phyloP scores from a whole-genome alignment of 768 basidiomycete species.

The Sutorius australiensis region DNA sequence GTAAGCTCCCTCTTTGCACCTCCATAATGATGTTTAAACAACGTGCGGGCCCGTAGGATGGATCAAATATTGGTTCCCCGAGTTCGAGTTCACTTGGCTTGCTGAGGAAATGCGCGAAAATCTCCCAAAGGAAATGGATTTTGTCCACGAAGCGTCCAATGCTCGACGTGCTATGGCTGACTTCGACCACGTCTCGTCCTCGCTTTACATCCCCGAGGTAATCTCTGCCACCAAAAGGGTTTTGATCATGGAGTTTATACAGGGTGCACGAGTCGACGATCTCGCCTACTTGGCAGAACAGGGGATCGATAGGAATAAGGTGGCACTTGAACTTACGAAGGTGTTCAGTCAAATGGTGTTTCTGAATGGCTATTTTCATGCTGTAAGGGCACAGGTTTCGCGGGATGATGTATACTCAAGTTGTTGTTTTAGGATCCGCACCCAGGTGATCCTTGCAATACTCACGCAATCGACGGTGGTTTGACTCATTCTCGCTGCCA shows the following conservation, averaged over 20 bases:
- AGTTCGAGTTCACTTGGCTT: slow-evolving; percentile 94
- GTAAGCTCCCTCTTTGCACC: slow-evolving; percentile 32
- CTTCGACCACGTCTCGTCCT: slow-evolving; percentile 67
- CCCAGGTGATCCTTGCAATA: slow-evolving; percentile 48
- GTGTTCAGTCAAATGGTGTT: slow-evolving; percentile 98
- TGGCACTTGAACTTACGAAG: slow-evolving; percentile 82
- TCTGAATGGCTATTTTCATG: slow-evolving; percentile 87
- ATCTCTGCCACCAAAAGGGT: slow-evolving; percentile 79
- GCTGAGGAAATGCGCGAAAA: slow-evolving; percentile 93
- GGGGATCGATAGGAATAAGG: slow-evolving; percentile 89
- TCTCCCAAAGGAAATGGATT: slow-evolving; percentile 92
- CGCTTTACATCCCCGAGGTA: slow-evolving; percentile 85
- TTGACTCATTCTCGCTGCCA: slow-evolving; percentile 16
- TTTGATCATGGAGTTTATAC: slow-evolving; percentile 92
- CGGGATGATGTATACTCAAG: slow-evolving; percentile 11
- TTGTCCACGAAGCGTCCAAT: slow-evolving; percentile 84
- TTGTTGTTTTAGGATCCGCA: slow-evolving; percentile 68
- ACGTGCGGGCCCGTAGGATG: slow-evolving; percentile 44
- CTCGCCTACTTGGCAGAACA: slow-evolving; percentile 74
- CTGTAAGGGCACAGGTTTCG: slow-evolving; percentile 43
- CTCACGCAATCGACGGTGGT: slow-evolving; percentile 1
- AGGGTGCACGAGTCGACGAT: slow-evolving; percentile 88
- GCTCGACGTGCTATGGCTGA: slow-evolving; percentile 66
- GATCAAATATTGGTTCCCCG: slow-evolving; percentile 91
- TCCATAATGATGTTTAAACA: not conserved